Base-by-base conservation (phyloP, 2,329 filamentous ascomycete species). In the Aspergillus proliferans region DNA sequence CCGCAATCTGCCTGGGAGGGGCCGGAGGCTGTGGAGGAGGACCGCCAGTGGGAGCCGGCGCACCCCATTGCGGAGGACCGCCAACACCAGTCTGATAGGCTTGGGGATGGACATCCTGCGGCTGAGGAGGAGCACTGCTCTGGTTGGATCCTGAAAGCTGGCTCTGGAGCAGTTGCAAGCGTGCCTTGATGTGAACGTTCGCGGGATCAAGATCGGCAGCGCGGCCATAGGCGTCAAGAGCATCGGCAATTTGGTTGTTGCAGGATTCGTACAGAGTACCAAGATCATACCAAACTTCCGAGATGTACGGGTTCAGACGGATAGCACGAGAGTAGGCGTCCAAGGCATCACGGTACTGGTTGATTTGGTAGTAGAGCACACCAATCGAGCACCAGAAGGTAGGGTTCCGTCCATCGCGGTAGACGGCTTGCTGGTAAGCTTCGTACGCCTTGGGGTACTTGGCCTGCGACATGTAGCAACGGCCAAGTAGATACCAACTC, bases 351-450 rank as follows among this genome's bases (percentile, higher is more conserved):
- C 93, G 85, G 73, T 98, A 98, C 74, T 98, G 93, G 72, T 97
- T 98, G 76, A 98, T 98, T 73, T 97, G 93, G 74, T 97, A 98
- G 71, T 98, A 98, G 51, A 98, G 80, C 14, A 98, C 93, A 68
- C 93, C 93, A 66, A 98, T 98, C 8, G 92, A 97, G 76, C 93
- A 97, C 93, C 93, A 98, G 76, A 97, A 98, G 2, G 93, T 97
- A 15, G 93, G 93, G 68, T 97, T 97, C 59, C 93, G 86, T 30
- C 93, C 93, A 67, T 98, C 93, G 49, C 93, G 89, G 67, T 98
- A 98, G 36, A 98, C 93, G 2, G 93, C 93, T 75, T 98, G 93
- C 68, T 98, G 93, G 70, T 97, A 97, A 5, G 93, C 92, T 67
- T 98, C 93, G 62, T 97, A 97, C 0, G 93, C 93, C 70, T 97